These are phyloP conservation scores for Fusarium sp. DNA, from an alignment of 2,329 filamentous ascomycete genomes.

Conservation along the genomic window DNA sequence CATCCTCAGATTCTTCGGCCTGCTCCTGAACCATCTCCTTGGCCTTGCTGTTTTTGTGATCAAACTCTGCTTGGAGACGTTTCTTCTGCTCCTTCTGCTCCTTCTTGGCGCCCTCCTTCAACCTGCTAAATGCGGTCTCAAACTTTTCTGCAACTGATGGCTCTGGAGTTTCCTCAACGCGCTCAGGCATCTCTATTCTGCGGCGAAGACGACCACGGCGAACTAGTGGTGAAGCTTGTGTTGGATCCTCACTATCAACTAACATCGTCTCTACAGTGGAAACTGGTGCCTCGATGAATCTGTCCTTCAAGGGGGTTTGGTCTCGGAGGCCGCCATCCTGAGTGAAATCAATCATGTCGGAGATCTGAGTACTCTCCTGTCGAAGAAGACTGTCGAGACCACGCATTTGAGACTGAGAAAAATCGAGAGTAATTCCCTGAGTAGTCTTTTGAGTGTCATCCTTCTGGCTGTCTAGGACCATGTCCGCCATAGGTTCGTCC, in stretches of 20 bases:
- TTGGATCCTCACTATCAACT: slow-evolving; percentile 54
- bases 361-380: slow-evolving; percentile 70
- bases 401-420: slow-evolving; percentile 72
- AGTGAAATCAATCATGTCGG: slow-evolving; percentile 79
- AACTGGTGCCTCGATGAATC: slow-evolving; percentile 73
- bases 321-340: slow-evolving; percentile 84
- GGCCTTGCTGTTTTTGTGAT: slow-evolving; percentile 89
- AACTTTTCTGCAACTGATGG: slow-evolving; percentile 32
- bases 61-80: slow-evolving; percentile 69
- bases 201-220: slow-evolving; percentile 69
- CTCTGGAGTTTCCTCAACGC: slow-evolving; percentile 40
- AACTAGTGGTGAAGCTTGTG: slow-evolving; percentile 75
- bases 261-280: slow-evolving; percentile 81
- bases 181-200: slow-evolving; percentile 52
- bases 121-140: slow-evolving; percentile 72
- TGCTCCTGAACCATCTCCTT: slow-evolving; percentile 91
- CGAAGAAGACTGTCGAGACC: slow-evolving; percentile 69
- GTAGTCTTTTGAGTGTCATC: slow-evolving; percentile 55
- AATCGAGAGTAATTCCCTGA: slow-evolving; percentile 66
- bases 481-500: slow-evolving; percentile 66
- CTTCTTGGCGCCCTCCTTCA: slow-evolving; percentile 74
- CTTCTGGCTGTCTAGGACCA: slow-evolving; percentile 62
- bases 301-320: slow-evolving; percentile 76
- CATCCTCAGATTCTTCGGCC: slow-evolving; percentile 97
- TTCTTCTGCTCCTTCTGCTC: slow-evolving; percentile 70